Evolutionary conservation across 2,329 filamentous ascomycete genomes (phyloP), one percentile per base, ranked within the genome.

Genomic region (Apiospora hydei): DNA sequence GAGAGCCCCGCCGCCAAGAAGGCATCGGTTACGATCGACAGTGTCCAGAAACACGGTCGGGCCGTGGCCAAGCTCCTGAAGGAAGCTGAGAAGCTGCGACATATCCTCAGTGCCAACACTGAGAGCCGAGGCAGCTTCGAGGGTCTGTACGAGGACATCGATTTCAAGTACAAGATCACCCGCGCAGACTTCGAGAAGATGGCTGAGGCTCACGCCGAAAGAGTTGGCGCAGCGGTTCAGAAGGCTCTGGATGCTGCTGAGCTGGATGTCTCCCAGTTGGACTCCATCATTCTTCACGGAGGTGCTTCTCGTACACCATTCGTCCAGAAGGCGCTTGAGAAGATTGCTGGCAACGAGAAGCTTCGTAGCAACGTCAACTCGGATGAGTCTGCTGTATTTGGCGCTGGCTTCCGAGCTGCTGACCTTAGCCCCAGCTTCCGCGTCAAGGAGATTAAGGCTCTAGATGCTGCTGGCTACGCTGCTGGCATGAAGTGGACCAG

Each of bases 301-400:
- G 96, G 96, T 77, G 92, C 92, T 64, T 92, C 94, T 66, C 91
- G 96, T 73, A 98, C 96, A 11, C 96, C 96, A 0, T 98, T 98
- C 78, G 94, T 99, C 14, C 96, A 98, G 82, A 96, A 92, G 83
- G 89, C 93, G 77, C 90, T 99, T 21, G 95, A 98, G 83, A 89
- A 90, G 74, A 83, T 93, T 61, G 89, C 91, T 69, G 93, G 94
- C 49, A 83, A 91, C 10, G 90, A 93, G 69, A 98, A 97, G 86
- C 87, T 99, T 73, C 92, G 95, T 75, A 93, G 92, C 79, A 99
- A 97, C 78, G 96, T 99, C 80, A 99, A 99, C 84, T 93, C 96
- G 14, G 96, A 99, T 78, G 96, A 99, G 84, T 93, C 96, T 34
- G 96, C 96, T 69, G 96, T 97, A 13, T 97, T 98, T 82, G 96